Evolutionary conservation across 2,329 filamentous ascomycete genomes (phyloP).

Genomic region (Verticillium alfalfae): DNA sequence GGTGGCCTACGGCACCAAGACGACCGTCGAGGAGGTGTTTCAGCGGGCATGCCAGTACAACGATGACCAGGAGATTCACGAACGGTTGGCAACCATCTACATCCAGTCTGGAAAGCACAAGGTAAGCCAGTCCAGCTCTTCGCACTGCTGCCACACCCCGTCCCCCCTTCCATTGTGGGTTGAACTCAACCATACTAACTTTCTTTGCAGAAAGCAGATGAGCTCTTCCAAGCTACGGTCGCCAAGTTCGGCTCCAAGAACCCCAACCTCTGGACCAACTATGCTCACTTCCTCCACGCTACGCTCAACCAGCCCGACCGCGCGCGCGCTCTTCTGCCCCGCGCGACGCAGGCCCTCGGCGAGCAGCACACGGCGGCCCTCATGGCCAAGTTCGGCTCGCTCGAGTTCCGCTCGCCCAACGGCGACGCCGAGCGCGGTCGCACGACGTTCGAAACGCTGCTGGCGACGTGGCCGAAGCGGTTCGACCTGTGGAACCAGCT

Average conservation of each 20-base stretch:
- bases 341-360: conserved; percentile 79
- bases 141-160: neutral
- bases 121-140: conserved; percentile 44
- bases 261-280: conserved; percentile 85
- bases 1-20: conserved; percentile 80
- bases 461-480: conserved; percentile 81
- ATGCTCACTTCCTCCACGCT: conserved; percentile 86
- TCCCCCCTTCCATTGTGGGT: too few species aligned
- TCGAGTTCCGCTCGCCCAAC: conserved; percentile 81
- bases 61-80: conserved; percentile 82
- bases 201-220: conserved; percentile 68
- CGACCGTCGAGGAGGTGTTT: conserved; percentile 79
- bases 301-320: conserved; percentile 64
- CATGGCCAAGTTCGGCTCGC: conserved; percentile 80
- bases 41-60: conserved; percentile 92
- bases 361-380: conserved; percentile 59
- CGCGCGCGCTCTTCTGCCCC: conserved; percentile 70
- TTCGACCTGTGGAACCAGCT: conserved; percentile 91
- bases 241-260: conserved; percentile 84
- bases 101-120: conserved; percentile 83
- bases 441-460: conserved; percentile 86
- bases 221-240: conserved; percentile 76
- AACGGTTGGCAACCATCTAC: conserved; percentile 88
- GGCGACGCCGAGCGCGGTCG: conserved; percentile 87
- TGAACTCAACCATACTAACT: conserved; percentile 1